Evolutionary conservation across 164 flowering plant species (phyloP).

Genomic region (Nymphaea thermarum): DNA sequence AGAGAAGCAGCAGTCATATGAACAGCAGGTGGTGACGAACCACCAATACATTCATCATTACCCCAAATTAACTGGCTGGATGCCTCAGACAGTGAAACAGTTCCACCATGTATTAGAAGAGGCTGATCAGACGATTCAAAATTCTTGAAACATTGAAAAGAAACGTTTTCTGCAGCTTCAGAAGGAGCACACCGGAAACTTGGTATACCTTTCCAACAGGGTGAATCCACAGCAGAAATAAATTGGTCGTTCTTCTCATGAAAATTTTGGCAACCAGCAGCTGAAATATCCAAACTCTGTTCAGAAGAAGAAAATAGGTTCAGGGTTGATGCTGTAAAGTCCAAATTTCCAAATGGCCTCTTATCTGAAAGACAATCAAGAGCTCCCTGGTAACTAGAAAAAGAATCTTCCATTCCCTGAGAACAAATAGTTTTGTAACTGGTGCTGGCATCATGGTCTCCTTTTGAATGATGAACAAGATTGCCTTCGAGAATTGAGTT

Average conservation of each 20-base stretch:
- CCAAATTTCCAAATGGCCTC: conserved; percentile 5
- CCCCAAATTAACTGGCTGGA: conserved; percentile 4
- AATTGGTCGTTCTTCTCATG: conserved; percentile 27
- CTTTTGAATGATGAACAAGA: conserved; percentile 13
- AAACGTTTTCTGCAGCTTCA: conserved; percentile 17
- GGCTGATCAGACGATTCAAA: conserved; percentile 9
- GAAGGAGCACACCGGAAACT: conserved; percentile 18
- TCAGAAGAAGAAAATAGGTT: conserved; percentile 9
- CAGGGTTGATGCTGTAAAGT: conserved; percentile 7
- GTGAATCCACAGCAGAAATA: conserved; percentile 56
- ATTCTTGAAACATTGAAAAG: conserved; percentile 6
- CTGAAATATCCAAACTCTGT: conserved; percentile 11
- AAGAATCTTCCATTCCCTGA: conserved; percentile 3
- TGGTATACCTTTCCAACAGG: conserved; percentile 80
- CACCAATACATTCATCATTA: conserved; percentile 9
- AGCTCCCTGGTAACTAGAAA: conserved; percentile 9
- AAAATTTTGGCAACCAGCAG: conserved; percentile 16
- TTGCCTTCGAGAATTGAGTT: conserved; percentile 1
- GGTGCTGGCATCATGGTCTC: conserved; percentile 4
- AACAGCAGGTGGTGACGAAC: conserved; percentile 1
- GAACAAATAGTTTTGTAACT: conserved; percentile 6
- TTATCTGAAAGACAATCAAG: conserved; percentile 8
- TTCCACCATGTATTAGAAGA: conserved; percentile 8
- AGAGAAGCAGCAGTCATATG: too few species aligned
- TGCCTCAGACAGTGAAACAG: conserved; percentile 1